Percentiles rank a stretch among this genome's conserved stretches.
Evolutionary conservation across 805 yeast genomes (phyloP).

Genomic region (Saturnispora besseyi): DNA sequence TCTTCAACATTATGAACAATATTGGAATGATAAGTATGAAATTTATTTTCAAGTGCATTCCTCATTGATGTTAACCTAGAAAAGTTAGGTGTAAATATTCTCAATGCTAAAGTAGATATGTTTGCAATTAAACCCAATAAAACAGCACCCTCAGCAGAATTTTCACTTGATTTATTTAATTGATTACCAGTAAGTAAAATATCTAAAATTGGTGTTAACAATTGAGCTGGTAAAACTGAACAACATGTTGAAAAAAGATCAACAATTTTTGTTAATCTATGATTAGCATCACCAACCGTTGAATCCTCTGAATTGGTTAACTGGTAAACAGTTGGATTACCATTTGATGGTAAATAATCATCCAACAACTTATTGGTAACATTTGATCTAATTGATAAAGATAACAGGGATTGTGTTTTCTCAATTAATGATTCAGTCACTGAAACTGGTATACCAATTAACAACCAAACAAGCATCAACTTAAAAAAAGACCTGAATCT

Average conservation of each 20-base stretch:
- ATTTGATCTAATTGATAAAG: slow-evolving; percentile 51
- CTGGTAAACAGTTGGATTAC: slow-evolving; percentile 66
- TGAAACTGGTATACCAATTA: slow-evolving; percentile 80
- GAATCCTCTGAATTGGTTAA: slow-evolving; percentile 39
- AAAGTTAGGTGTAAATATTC: slow-evolving; percentile 82
- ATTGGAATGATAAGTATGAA: slow-evolving; percentile 75
- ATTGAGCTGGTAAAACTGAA: slow-evolving; percentile 70
- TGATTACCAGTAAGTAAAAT: slow-evolving; percentile 73
- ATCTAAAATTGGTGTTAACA: slow-evolving; percentile 77
- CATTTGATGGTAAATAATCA: slow-evolving; percentile 60
- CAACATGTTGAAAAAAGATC: slow-evolving; percentile 63
- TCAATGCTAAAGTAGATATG: slow-evolving; percentile 62
- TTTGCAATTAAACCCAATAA: slow-evolving; percentile 75
- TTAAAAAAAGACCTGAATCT: slow-evolving; percentile 54
- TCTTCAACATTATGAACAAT: slow-evolving; percentile 75
- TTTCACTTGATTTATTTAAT: slow-evolving; percentile 54
- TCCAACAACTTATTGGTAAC: slow-evolving; percentile 58
- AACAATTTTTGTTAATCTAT: slow-evolving; percentile 73
- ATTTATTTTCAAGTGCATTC: slow-evolving; percentile 76
- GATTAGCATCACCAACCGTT: slow-evolving; percentile 64
- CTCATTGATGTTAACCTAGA: slow-evolving; percentile 68
- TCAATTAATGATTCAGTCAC: slow-evolving; percentile 62
- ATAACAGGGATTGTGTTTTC: slow-evolving; percentile 49
- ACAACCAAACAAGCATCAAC: slow-evolving; percentile 67
- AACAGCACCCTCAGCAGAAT: slow-evolving; percentile 70